phyloP scores from a whole-genome alignment of 1,139 yeast species.

The Eremothecium coryli region DNA sequence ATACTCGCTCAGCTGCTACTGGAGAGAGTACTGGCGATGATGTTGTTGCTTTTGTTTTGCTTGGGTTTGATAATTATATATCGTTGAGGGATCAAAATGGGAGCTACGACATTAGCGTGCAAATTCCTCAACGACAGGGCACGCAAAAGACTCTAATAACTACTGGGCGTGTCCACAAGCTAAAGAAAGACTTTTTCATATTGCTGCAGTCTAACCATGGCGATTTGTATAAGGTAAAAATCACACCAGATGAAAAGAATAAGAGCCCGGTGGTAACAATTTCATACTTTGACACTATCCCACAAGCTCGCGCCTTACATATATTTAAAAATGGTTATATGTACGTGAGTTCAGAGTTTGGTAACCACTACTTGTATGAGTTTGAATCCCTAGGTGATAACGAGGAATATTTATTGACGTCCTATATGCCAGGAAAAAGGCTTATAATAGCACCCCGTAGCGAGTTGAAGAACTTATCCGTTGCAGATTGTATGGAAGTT shows the following conservation, averaged over 20 bases:
- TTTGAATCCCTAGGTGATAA: constrained; percentile 63
- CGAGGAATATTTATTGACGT: constrained; percentile 25
- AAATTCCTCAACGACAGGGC: constrained; percentile 42
- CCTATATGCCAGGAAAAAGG: constrained; percentile 28
- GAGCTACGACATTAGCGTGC: constrained; percentile 33
- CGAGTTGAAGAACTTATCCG: constrained; percentile 47
- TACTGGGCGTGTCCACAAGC: constrained; percentile 52
- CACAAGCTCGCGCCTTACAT: constrained; percentile 44
- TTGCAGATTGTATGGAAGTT: constrained; percentile 45
- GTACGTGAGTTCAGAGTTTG: constrained; percentile 54
- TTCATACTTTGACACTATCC: constrained; percentile 71
- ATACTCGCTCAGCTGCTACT: constrained; percentile 9
- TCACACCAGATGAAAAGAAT: constrained; percentile 36
- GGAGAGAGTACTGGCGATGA: constrained; percentile 37
- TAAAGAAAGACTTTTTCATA: constrained; percentile 57
- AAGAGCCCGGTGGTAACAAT: constrained; percentile 36
- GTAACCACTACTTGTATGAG: constrained; percentile 61
- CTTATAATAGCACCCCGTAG: constrained; percentile 29
- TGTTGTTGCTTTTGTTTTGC: constrained; percentile 43
- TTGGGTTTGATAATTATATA: constrained; percentile 41
- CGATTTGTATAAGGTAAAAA: constrained; percentile 62
- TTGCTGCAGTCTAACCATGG: constrained; percentile 65
- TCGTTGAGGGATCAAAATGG: constrained; percentile 37
- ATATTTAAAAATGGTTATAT: constrained; percentile 71
- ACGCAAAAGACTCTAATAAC: constrained; percentile 35